phyloP scores from a whole-genome alignment of 2,329 filamentous ascomycete species.

The Calonectria naviculata region DNA sequence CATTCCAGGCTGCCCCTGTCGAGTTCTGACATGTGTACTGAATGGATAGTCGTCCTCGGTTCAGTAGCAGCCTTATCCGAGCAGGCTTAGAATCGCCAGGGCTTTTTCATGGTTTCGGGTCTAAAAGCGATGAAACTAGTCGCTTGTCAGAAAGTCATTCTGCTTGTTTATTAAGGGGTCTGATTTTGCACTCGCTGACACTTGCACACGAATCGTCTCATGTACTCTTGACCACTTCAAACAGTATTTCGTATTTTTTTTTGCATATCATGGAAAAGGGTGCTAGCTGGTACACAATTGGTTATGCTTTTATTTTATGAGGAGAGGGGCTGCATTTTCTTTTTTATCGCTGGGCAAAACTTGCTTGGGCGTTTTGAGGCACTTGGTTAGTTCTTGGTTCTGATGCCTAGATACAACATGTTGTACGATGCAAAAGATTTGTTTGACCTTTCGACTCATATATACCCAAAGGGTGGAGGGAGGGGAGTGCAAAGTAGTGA shows the following conservation, averaged over 20 bases:
- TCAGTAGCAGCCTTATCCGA: slow-evolving; percentile 6
- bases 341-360: slow-evolving; percentile 1
- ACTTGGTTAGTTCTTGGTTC: slow-evolving; percentile 21
- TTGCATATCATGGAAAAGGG: background rate
- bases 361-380: slow-evolving; percentile 26
- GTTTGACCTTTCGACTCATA: background rate
- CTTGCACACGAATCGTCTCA: background rate
- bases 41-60: slow-evolving; percentile 40
- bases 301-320: background rate
- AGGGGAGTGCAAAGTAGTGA: background rate
- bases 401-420: slow-evolving; percentile 26
- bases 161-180: background rate
- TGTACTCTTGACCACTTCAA: background rate
- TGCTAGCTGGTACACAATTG: background rate
- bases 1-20: background rate
- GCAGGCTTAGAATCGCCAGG: slow-evolving; percentile 5
- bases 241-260: background rate
- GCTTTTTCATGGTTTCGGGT: background rate
- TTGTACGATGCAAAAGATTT: slow-evolving; percentile 16
- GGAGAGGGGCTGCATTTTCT: background rate
- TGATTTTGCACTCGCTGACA: background rate
- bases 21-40: background rate
- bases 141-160: slow-evolving; percentile 19
- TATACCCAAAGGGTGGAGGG: background rate
- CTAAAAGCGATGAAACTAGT: background rate